Evolutionary conservation across 2,329 filamentous ascomycete species (phyloP).

Genomic region (Myriangium duriaei): DNA sequence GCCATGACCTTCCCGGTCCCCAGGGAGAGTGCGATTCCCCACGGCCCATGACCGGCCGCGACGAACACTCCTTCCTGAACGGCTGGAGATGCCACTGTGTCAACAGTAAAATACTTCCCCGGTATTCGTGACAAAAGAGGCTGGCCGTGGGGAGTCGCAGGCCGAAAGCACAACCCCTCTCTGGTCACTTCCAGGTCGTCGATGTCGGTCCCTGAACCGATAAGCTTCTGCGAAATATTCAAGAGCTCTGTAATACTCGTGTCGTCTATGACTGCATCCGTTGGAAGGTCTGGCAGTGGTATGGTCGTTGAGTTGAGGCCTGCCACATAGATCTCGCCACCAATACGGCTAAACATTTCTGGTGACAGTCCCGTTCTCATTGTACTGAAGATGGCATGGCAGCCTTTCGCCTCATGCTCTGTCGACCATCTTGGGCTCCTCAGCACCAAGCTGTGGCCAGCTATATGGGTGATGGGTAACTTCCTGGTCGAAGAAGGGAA

Average conservation of each 20-base stretch:
- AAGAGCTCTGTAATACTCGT: constrained; percentile 40
- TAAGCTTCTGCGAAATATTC: constrained; percentile 35
- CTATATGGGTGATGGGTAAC: constrained; percentile 49
- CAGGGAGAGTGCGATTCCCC: constrained; percentile 46
- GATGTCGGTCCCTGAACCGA: constrained; percentile 30
- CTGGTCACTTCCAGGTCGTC: constrained; percentile 50
- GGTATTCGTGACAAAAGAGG: constrained; percentile 50
- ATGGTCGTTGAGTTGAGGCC: constrained; percentile 53
- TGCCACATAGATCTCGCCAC: constrained; percentile 59
- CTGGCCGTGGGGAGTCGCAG: constrained; percentile 49
- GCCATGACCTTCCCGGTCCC: constrained; percentile 60
- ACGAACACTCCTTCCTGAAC: constrained; percentile 54
- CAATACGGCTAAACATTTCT: constrained; percentile 56
- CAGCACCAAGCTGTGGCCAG: constrained; percentile 61
- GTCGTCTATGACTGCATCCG: constrained; percentile 35
- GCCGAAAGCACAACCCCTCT: constrained; percentile 60
- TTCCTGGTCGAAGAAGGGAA: constrained; percentile 44
- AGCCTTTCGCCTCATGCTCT: constrained; percentile 35
- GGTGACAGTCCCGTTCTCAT: constrained; percentile 49
- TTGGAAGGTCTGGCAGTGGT: constrained; percentile 46
- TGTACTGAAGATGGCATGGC: constrained; percentile 58
- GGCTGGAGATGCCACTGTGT: constrained; percentile 26
- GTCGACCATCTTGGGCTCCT: constrained; percentile 43
- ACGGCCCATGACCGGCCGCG: constrained; percentile 61
- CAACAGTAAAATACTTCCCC: constrained; percentile 38